Conservation (phyloP, 495 filamentous ascomycete species). For the Terfezia claveryi region DNA sequence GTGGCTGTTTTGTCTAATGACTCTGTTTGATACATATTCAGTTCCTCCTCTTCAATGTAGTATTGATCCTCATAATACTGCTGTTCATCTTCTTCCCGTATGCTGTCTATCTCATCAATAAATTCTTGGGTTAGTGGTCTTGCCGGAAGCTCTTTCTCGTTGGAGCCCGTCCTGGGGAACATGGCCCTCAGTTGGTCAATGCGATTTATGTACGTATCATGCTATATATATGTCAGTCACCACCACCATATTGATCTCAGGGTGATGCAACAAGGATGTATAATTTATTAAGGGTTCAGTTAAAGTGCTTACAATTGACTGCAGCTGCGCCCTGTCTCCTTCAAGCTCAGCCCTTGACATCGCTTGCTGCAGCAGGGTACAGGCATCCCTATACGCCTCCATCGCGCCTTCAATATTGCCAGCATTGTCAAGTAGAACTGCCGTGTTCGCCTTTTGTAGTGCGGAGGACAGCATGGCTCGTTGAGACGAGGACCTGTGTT, state of each 20-base stretch:
- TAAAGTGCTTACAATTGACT: conserved; percentile 50
- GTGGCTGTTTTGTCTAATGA: neutral
- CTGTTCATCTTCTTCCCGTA: neutral
- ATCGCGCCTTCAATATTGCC: conserved; percentile 85
- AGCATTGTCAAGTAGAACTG: conserved; percentile 82
- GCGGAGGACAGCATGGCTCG: conserved; percentile 87
- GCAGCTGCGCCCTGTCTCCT: conserved; percentile 68
- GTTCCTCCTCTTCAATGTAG: neutral
- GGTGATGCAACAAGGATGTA: neutral
- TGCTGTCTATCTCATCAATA: conserved; percentile 21
- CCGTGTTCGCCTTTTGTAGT: conserved; percentile 82
- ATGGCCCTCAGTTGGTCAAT: conserved; percentile 63
- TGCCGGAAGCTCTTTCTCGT: conserved; percentile 51
- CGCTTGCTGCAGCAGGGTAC: conserved; percentile 63
- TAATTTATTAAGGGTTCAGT: too few relatives aligned
- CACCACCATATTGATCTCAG: neutral
- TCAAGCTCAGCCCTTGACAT: conserved; percentile 58
- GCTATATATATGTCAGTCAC: conserved; percentile 8
- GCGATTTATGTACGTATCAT: conserved; percentile 68
- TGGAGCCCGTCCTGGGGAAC: conserved; percentile 33
- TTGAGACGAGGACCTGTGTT: conserved; percentile 31
- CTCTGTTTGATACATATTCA: neutral
- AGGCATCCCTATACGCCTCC: conserved; percentile 78
- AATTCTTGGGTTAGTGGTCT: conserved; percentile 54
- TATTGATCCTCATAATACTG: neutral